phyloP scores from a whole-genome alignment of 495 filamentous ascomycete genomes.

The Penicillium arizonense region DNA sequence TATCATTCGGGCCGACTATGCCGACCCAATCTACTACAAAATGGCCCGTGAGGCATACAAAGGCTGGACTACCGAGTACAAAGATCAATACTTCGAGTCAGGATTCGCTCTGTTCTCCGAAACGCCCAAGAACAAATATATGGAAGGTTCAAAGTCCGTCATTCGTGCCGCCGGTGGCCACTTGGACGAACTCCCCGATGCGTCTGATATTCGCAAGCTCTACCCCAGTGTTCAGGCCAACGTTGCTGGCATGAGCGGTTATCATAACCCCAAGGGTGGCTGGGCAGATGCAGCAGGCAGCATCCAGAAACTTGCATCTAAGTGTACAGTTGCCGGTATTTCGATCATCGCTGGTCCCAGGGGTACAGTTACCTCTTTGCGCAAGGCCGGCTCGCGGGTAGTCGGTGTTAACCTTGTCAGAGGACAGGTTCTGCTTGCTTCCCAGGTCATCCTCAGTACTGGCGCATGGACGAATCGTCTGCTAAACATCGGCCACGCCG shows the following conservation, averaged over 20 bases:
- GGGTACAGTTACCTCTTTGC: constrained; percentile 26
- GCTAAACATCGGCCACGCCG: constrained; percentile 43
- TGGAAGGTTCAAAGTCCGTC: constrained; percentile 18
- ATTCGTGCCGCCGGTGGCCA: constrained; percentile 16
- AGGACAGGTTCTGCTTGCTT: constrained; percentile 54
- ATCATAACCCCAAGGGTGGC: constrained; percentile 64
- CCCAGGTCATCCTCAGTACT: constrained; percentile 68
- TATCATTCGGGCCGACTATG: constrained; percentile 71
- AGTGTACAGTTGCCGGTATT: constrained; percentile 25
- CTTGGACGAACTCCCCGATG: constrained; percentile 25
- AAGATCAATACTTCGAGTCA: constrained; percentile 25
- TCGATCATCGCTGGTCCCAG: constrained; percentile 28
- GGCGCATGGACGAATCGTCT: constrained; percentile 72
- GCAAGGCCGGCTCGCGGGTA: constrained; percentile 25
- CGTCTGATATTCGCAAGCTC: constrained; percentile 15
- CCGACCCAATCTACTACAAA: constrained; percentile 60
- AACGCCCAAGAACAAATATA: constrained; percentile 23
- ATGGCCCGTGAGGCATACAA: constrained; percentile 60
- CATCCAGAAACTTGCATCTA: constrained; percentile 55
- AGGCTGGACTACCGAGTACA: constrained; percentile 57
- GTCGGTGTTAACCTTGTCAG: constrained; percentile 52
- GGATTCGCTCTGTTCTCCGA: constrained; percentile 29
- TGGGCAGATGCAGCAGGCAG: constrained; percentile 73
- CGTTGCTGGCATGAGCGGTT: constrained; percentile 47
- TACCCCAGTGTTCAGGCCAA: constrained; percentile 26